A percentile compares a stretch with the other conserved stretches of the same genome.
phyloP scores from a whole-genome alignment of 495 filamentous ascomycete genomes.

The Penicillium roqueforti region DNA sequence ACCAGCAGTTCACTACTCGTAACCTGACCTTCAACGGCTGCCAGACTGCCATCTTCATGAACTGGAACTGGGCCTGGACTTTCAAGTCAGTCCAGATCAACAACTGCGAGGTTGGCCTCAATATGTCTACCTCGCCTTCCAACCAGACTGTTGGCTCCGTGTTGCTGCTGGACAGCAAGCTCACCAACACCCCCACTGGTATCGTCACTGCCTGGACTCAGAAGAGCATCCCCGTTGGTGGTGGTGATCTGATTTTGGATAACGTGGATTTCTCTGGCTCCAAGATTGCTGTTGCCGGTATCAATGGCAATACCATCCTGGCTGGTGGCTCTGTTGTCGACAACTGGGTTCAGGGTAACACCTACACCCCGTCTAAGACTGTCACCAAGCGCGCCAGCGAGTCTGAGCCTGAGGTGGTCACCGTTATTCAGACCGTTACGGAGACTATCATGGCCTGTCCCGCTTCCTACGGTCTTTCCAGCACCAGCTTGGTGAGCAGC shows the following conservation, averaged over 20 bases:
- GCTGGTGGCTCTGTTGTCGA: slow-evolving; percentile 64
- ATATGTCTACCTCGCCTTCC: slow-evolving; percentile 65
- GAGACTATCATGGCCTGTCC: slow-evolving; percentile 20
- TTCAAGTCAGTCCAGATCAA: slow-evolving; percentile 79
- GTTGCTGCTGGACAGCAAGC: slow-evolving; percentile 72
- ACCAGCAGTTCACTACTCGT: slow-evolving; percentile 92
- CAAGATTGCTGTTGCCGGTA: slow-evolving; percentile 48
- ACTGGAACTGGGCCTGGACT: slow-evolving; percentile 93
- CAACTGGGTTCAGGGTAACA: slow-evolving; percentile 71
- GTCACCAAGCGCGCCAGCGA: slow-evolving; percentile 26
- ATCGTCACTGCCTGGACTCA: slow-evolving; percentile 66
- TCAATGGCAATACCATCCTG: slow-evolving; percentile 56
- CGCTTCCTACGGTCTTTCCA: slow-evolving; percentile 2
- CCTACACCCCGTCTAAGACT: slow-evolving; percentile 48
- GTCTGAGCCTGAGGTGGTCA: slow-evolving; percentile 20
- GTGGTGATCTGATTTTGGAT: slow-evolving; percentile 76
- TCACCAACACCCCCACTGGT: slow-evolving; percentile 69
- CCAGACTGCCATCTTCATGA: slow-evolving; percentile 84
- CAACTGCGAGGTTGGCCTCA: slow-evolving; percentile 73
- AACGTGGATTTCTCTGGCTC: slow-evolving; percentile 74
- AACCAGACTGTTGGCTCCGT: slow-evolving; percentile 75
- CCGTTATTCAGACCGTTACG: slow-evolving; percentile 27
- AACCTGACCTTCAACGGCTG: slow-evolving; percentile 88
- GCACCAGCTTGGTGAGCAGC: slow-evolving; percentile 5
- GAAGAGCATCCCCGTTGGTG: slow-evolving; percentile 57